Evolutionary conservation across 768 basidiomycete species (phyloP).

Genomic region (Lactarius sp.): DNA sequence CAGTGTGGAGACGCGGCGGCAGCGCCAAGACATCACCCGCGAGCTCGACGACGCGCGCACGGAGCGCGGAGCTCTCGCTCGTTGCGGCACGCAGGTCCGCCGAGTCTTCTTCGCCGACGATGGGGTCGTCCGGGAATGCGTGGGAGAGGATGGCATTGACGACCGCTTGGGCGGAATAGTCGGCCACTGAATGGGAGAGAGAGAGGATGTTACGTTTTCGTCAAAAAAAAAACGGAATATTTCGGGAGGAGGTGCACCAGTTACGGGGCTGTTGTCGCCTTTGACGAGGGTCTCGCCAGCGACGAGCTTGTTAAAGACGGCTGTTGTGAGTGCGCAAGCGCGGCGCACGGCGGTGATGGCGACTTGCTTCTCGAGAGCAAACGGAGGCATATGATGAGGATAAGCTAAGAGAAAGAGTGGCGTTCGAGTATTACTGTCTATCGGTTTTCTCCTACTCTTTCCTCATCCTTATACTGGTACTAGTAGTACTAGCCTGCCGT

Average conservation of each 20-base stretch:
- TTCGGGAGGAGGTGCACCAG: conserved; percentile 36
- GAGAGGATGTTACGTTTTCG: no score
- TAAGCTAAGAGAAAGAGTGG: no score
- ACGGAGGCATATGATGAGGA: conserved; percentile 29
- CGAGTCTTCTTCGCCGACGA: conserved; percentile 95
- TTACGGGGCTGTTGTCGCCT: conserved; percentile 74
- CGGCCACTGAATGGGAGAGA: conserved; percentile 59
- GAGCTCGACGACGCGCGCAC: conserved; percentile 68
- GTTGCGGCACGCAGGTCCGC: conserved; percentile 44
- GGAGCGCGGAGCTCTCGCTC: conserved; percentile 36
- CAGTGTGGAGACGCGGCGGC: conserved; percentile 40
- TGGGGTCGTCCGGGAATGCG: conserved; percentile 79
- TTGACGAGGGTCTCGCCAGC: conserved; percentile 75
- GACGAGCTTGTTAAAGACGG: conserved; percentile 81
- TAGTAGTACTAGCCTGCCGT: no score
- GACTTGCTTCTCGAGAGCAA: conserved; percentile 67
- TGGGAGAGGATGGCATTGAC: conserved; percentile 72
- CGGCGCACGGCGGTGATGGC: conserved; percentile 80
- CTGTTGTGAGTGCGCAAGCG: conserved; percentile 59
- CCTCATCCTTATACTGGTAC: no score
- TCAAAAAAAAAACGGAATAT: no score
- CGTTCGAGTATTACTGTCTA: no score
- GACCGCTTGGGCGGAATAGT: conserved; percentile 90
- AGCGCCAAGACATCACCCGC: conserved; percentile 73
- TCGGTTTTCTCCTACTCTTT: no score